Conservation (phyloP, 352 stramenopile species). For the Phytopythium ostracodes region DNA sequence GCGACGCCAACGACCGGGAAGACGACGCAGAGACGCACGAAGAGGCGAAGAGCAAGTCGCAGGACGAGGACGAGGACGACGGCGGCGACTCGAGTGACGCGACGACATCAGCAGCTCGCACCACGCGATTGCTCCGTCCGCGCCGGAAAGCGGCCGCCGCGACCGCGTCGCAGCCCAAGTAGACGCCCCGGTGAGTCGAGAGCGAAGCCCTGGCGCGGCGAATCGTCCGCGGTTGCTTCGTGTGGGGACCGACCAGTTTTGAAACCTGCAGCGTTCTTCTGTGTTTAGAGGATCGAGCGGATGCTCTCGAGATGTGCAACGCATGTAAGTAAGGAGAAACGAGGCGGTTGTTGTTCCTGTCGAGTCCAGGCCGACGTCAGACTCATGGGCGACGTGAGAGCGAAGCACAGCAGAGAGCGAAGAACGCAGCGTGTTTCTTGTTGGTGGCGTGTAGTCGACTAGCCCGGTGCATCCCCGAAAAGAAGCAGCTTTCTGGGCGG, state of each 20-base stretch:
- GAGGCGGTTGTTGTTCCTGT: neutral
- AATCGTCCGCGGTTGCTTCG: neutral
- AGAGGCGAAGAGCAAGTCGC: slow-evolving; percentile 15
- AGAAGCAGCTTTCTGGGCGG: neutral
- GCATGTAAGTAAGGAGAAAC: neutral
- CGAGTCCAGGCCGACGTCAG: no score
- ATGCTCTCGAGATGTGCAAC: neutral
- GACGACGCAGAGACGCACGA: slow-evolving; percentile 13
- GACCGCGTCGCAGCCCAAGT: slow-evolving; percentile 29
- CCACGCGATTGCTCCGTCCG: slow-evolving; percentile 52
- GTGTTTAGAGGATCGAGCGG: slow-evolving; percentile 1
- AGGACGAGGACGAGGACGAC: slow-evolving; percentile 38
- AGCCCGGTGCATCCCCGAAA: neutral
- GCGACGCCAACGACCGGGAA: slow-evolving; percentile 18
- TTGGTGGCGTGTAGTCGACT: neutral
- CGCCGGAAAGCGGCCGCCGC: slow-evolving; percentile 36
- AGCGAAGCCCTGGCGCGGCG: neutral
- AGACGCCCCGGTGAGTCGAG: neutral
- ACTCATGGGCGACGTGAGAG: neutral
- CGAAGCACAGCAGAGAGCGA: neutral
- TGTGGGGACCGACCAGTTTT: neutral
- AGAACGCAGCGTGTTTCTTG: neutral
- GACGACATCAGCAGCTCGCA: slow-evolving; percentile 19
- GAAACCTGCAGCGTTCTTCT: neutral
- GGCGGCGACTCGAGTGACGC: slow-evolving; percentile 42